Percentiles rank a stretch among this genome's conserved stretches.
Conservation (phyloP, 2,329 filamentous ascomycete genomes). For the Neonectria coccinea region DNA sequence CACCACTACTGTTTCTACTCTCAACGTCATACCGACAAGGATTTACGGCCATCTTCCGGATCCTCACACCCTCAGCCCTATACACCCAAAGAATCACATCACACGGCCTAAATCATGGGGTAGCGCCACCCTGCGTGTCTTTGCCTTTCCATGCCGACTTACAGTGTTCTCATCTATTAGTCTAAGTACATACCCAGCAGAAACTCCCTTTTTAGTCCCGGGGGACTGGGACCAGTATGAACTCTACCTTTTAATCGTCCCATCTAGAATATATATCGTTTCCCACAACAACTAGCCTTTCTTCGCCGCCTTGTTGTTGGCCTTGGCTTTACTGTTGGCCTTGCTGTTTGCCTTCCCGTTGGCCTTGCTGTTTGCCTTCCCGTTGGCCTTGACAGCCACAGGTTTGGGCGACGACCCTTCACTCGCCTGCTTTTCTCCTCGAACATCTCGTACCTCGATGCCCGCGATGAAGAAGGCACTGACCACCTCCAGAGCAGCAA, state of each 20-base stretch:
- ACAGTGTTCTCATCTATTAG: slow-evolving; percentile 1
- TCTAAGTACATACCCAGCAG: background rate
- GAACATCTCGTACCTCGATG: slow-evolving; percentile 70
- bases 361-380: slow-evolving; percentile 4
- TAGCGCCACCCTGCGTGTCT: background rate
- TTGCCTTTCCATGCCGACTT: background rate
- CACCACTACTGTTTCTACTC: slow-evolving; percentile 2
- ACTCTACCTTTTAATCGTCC: slow-evolving; percentile 11
- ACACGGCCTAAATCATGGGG: background rate
- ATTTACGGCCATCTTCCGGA: slow-evolving; percentile 45
- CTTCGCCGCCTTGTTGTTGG: slow-evolving; percentile 12
- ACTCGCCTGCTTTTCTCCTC: slow-evolving; percentile 12
- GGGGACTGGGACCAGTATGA: slow-evolving; percentile 7
- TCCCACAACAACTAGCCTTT: slow-evolving; percentile 39
- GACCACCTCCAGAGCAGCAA: slow-evolving; percentile 85
- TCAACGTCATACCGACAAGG: slow-evolving; percentile 23
- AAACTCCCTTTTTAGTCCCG: background rate
- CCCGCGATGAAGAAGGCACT: slow-evolving; percentile 86
- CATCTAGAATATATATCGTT: background rate
- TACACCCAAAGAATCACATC: slow-evolving; percentile 23
- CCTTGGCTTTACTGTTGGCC: slow-evolving; percentile 14
- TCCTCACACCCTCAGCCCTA: slow-evolving; percentile 39
- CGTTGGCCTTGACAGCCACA: slow-evolving; percentile 11
- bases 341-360: background rate
- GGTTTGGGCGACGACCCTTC: background rate